Conservation (phyloP, 2,329 filamentous ascomycete genomes). For the Colletotrichum sp. region DNA sequence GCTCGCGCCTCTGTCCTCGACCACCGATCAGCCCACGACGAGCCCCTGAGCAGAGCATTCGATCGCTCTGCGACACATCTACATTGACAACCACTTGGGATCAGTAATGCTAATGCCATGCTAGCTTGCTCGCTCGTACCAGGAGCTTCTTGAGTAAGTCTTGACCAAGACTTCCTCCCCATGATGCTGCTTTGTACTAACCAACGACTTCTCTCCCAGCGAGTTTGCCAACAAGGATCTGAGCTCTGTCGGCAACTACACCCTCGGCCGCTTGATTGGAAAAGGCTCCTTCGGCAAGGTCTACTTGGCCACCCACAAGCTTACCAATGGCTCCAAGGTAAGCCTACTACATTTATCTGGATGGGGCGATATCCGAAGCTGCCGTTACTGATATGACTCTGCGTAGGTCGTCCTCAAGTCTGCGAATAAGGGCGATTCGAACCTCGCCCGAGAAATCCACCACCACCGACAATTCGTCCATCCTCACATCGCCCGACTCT, state of each 20-base stretch:
- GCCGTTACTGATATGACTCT: neutral
- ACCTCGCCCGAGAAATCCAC: constrained; percentile 96
- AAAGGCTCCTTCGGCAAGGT: constrained; percentile 99
- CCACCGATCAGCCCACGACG: neutral
- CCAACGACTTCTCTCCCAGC: constrained; percentile 49
- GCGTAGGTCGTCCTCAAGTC: constrained; percentile 94
- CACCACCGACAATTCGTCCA: constrained; percentile 98
- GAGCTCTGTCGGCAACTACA: constrained; percentile 92
- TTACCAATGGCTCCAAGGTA: constrained; percentile 98
- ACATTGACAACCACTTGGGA: neutral
- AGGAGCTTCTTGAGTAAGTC: constrained; percentile 90
- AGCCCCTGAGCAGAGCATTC: neutral
- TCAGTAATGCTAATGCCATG: neutral
- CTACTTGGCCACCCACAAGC: constrained; percentile 93
- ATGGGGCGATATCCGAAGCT: neutral
- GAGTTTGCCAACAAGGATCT: constrained; percentile 94
- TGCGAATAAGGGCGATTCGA: constrained; percentile 93
- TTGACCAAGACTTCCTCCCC: neutral
- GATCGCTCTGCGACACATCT: neutral
- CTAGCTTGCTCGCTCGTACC: constrained; percentile 95
- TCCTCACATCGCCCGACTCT: constrained; percentile 93
- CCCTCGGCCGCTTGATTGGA: constrained; percentile 87
- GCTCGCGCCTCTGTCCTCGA: neutral
- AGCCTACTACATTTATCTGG: constrained; percentile 21
- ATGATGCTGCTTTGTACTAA: neutral